Conservation (phyloP, 768 basidiomycete species). For the Nidula microcarpa region DNA sequence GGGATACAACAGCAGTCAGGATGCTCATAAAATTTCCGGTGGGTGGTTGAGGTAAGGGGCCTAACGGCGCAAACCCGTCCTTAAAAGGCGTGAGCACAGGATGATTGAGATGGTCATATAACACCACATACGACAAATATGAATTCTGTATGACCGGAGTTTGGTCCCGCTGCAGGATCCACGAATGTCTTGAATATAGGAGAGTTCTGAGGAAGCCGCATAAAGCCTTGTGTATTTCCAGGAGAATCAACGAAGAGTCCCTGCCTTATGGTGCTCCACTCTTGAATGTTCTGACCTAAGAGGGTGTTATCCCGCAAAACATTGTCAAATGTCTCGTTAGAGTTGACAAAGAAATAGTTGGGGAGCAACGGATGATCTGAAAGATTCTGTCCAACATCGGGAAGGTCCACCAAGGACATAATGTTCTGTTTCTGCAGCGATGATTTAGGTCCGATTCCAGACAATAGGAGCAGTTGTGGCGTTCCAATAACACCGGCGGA, state of each 20-base stretch:
- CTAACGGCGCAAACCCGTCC: slow-evolving; percentile 4
- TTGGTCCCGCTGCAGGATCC: slow-evolving; percentile 7
- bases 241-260: slow-evolving; percentile 14
- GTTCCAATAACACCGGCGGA: slow-evolving; percentile 29
- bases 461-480: slow-evolving; percentile 25
- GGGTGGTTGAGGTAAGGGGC: slow-evolving; percentile 8
- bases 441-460: slow-evolving; percentile 25
- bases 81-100: not conserved
- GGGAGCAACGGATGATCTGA: slow-evolving; percentile 20
- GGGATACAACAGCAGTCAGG: slow-evolving; percentile 19
- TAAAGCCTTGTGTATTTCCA: slow-evolving; percentile 9
- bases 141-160: slow-evolving; percentile 7
- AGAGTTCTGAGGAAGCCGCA: slow-evolving; percentile 6
- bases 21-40: slow-evolving; percentile 21
- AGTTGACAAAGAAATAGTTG: slow-evolving; percentile 21
- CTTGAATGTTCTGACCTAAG: slow-evolving; percentile 1
- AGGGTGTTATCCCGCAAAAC: slow-evolving; percentile 12
- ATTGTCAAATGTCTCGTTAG: slow-evolving; percentile 9
- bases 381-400: slow-evolving; percentile 24
- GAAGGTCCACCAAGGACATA: slow-evolving; percentile 14
- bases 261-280: slow-evolving; percentile 5
- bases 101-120: not conserved
- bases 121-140: slow-evolving; percentile 7
- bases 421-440: slow-evolving; percentile 18
- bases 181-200: not conserved